Evolutionary conservation across 169 alveolate species (phyloP).

Genomic region (Plasmodium falciparum): DNA sequence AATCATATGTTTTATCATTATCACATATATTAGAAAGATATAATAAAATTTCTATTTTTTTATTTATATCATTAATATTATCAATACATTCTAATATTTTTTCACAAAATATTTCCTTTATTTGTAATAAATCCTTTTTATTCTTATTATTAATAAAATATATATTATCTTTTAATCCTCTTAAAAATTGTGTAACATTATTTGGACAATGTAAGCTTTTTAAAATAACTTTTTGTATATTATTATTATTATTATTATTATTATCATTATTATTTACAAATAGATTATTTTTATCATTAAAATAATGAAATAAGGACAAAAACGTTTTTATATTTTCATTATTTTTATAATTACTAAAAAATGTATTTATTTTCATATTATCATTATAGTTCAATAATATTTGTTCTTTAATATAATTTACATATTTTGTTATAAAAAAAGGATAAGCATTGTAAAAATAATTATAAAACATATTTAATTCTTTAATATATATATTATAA

Average conservation of each 20-base stretch:
- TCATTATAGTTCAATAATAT: not conserved
- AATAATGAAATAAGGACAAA: conserved; percentile 33
- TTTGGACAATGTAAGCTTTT: conserved; percentile 17
- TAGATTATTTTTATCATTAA: conserved; percentile 3
- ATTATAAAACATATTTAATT: conserved; percentile 21
- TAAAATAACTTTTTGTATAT: not conserved
- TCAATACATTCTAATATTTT: conserved; percentile 16
- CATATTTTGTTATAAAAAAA: conserved; percentile 39
- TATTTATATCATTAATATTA: conserved; percentile 66
- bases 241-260: too few relatives aligned
- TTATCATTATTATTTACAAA: too few relatives aligned
- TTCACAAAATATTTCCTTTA: conserved; percentile 11
- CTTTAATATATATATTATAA: conserved; percentile 36
- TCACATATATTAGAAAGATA: conserved; percentile 45
- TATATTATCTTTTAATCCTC: conserved; percentile 20
- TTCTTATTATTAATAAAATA: conserved; percentile 2
- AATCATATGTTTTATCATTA: not conserved
- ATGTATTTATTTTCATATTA: not conserved
- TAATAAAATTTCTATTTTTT: conserved; percentile 45
- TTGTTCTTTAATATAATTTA: conserved; percentile 6
- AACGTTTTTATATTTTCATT: conserved; percentile 4
- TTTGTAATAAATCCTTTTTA: conserved; percentile 7
- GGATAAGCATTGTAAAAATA: conserved; percentile 66
- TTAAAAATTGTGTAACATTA: conserved; percentile 27
- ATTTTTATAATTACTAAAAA: conserved; percentile 3